These are phyloP conservation scores for Solanum rostratum DNA, from an alignment of 257 asterid genomes.

Conservation along the genomic window DNA sequence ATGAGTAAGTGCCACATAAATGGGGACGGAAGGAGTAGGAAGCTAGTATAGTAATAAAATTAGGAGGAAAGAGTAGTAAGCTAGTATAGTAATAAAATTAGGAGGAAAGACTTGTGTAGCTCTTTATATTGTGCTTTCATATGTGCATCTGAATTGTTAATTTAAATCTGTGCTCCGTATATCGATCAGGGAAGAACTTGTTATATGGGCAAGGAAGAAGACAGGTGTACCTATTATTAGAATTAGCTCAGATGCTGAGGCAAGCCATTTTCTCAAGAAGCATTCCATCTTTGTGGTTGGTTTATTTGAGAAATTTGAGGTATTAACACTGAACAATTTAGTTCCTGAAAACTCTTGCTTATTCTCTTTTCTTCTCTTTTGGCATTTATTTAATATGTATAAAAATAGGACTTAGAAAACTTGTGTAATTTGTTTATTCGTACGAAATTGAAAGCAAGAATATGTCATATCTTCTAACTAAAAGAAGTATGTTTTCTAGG, in stretches of 20 bases:
- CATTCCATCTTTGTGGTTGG: constrained; percentile 63
- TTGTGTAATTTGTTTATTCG: background rate
- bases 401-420: background rate
- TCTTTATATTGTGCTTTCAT: background rate
- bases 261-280: constrained; percentile 56
- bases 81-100: background rate
- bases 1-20: background rate
- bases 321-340: constrained; percentile 7
- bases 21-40: background rate
- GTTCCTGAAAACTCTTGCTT: background rate
- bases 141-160: background rate
- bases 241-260: constrained; percentile 48
- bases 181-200: constrained; percentile 68
- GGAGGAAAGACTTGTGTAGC: background rate
- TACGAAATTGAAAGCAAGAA: background rate
- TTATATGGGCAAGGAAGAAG: constrained; percentile 88
- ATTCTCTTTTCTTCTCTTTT: background rate
- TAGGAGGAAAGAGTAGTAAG: background rate
- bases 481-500: background rate
- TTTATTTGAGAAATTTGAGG: constrained; percentile 69
- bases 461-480: background rate
- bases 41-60: background rate
- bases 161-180: background rate
- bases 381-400: background rate
- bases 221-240: constrained; percentile 68